Percentiles rank a stretch among this genome's conserved stretches.
Evolutionary conservation across 805 yeast genomes (phyloP).

Genomic region (Pichia kluyveri): DNA sequence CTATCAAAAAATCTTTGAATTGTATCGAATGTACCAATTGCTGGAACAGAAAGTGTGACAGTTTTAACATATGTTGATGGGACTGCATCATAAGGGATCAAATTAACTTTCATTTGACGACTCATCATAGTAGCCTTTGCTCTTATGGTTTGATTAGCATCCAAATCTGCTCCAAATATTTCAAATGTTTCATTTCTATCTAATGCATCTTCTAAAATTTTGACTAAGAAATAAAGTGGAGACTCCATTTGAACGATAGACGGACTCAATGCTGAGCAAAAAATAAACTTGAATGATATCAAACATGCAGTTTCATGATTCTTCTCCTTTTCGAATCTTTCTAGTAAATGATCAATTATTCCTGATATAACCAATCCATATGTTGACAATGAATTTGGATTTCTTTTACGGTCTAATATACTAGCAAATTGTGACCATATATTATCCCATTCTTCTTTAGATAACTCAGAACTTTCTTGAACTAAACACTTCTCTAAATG

Average conservation of each 20-base stretch:
- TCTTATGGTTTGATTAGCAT: conserved; percentile 10
- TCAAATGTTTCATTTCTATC: conserved; percentile 69
- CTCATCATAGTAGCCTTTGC: conserved; percentile 54
- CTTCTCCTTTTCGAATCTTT: conserved; percentile 25
- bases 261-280: conserved; percentile 26
- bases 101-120: conserved; percentile 55
- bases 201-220: conserved; percentile 61
- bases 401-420: background rate
- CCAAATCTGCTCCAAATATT: conserved; percentile 40
- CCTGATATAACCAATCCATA: conserved; percentile 72
- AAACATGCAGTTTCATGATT: conserved; percentile 25
- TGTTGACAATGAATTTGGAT: conserved; percentile 40
- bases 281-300: conserved; percentile 35
- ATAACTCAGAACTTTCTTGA: conserved; percentile 7
- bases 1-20: conserved; percentile 38
- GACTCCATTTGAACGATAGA: conserved; percentile 23
- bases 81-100: conserved; percentile 32
- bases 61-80: conserved; percentile 20
- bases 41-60: conserved; percentile 43
- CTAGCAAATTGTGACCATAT: conserved; percentile 31
- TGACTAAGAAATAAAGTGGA: conserved; percentile 38
- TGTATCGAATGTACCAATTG: conserved; percentile 50
- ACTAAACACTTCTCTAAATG: conserved; percentile 17
- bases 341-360: conserved; percentile 36
- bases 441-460: conserved; percentile 24